Percentiles rank a stretch among this genome's conserved stretches.
Evolutionary conservation across 1,284 basidiomycete species (phyloP).

Genomic region (Sphagnurus paluster): DNA sequence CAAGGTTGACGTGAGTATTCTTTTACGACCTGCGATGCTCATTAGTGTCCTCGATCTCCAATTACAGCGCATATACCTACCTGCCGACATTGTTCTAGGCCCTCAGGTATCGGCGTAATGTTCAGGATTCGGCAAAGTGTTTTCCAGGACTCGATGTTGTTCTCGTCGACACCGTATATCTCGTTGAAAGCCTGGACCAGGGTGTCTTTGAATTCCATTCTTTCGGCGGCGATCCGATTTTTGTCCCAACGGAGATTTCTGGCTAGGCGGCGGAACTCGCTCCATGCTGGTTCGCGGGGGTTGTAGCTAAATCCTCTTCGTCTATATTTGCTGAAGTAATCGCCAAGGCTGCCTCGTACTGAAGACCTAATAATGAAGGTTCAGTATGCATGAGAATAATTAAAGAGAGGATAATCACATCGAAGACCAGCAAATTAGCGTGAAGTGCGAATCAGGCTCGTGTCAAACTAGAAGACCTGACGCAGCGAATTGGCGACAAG

Average conservation of each 20-base stretch:
- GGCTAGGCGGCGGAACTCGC: slow-evolving; percentile 23
- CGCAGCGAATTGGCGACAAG: no score
- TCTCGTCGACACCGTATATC: slow-evolving; percentile 21
- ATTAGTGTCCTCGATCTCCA: not conserved
- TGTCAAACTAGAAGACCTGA: no score
- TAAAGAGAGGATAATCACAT: no score
- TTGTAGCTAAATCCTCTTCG: slow-evolving; percentile 21
- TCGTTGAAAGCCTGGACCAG: slow-evolving; percentile 24
- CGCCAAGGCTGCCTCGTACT: no score
- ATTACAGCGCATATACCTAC: slow-evolving; percentile 10
- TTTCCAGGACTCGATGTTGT: slow-evolving; percentile 23
- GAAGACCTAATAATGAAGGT: no score
- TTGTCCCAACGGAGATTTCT: slow-evolving; percentile 10
- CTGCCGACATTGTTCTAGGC: slow-evolving; percentile 18
- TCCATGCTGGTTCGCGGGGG: slow-evolving; percentile 13
- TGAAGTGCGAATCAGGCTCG: no score
- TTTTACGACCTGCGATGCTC: slow-evolving; percentile 8
- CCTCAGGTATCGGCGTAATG: slow-evolving; percentile 17
- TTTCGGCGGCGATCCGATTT: no score
- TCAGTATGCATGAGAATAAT: no score
- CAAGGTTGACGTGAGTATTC: slow-evolving; percentile 17
- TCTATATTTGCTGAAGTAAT: slow-evolving; percentile 11
- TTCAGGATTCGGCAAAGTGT: slow-evolving; percentile 18
- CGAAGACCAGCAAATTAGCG: no score
- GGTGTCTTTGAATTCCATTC: slow-evolving; percentile 16